phyloP scores from a whole-genome alignment of 805 yeast species.

The Candida suzukii region DNA sequence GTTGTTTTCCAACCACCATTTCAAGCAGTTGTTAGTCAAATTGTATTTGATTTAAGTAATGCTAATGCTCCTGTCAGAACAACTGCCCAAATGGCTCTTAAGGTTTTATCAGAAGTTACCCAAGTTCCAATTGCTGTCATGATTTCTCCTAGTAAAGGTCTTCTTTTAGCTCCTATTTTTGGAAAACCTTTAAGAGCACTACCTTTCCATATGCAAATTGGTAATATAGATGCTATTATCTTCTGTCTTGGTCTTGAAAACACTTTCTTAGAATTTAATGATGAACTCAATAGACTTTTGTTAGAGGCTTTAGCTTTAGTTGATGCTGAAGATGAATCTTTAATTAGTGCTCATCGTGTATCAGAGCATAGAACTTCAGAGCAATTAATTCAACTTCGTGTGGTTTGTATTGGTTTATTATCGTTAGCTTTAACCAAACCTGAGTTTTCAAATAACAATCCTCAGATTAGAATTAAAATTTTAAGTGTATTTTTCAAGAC shows the following conservation, averaged over 20 bases:
- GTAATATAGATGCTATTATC: conserved; percentile 95
- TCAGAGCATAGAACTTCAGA: conserved; percentile 84
- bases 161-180: conserved; percentile 86
- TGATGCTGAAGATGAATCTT: conserved; percentile 95
- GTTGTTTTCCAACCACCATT: conserved; percentile 65
- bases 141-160: conserved; percentile 75
- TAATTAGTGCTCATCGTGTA: conserved; percentile 80
- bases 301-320: conserved; percentile 90
- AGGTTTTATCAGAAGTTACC: conserved; percentile 62
- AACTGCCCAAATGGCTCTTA: conserved; percentile 68
- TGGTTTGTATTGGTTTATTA: conserved; percentile 79
- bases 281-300: conserved; percentile 76
- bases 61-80: conserved; percentile 77
- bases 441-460: conserved; percentile 60
- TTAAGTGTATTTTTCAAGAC: conserved; percentile 94
- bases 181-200: conserved; percentile 94
- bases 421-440: conserved; percentile 81
- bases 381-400: conserved; percentile 79
- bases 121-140: conserved; percentile 63
- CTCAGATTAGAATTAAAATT: conserved; percentile 72
- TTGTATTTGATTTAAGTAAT: conserved; percentile 89
- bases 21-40: conserved; percentile 76
- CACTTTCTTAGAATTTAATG: conserved; percentile 79
- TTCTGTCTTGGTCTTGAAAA: conserved; percentile 78
- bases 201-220: conserved; percentile 98